Percentiles rank a stretch among this genome's conserved stretches.
Conservation (phyloP, 1,284 basidiomycete genomes). For the Irpex rosettiformis region DNA sequence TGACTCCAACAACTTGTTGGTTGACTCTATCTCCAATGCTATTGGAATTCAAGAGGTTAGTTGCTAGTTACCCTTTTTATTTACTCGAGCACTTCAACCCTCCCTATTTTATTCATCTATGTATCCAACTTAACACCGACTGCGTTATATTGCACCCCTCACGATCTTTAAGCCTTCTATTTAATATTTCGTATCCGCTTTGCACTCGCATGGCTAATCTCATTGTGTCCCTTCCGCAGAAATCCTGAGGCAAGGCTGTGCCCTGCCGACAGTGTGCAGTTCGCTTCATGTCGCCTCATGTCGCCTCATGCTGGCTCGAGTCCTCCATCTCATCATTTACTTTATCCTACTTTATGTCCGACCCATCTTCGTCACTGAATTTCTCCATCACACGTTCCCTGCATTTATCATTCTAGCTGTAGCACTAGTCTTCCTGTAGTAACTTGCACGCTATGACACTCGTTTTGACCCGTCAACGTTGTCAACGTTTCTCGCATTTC, state of each 20-base stretch:
- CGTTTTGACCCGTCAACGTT: neutral
- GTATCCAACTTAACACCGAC: too few relatives aligned
- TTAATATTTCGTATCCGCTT: neutral
- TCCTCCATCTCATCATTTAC: neutral
- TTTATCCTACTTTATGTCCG: neutral
- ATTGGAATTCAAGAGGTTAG: slow-evolving; percentile 23
- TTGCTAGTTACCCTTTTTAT: slow-evolving; percentile 9
- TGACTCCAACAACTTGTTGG: slow-evolving; percentile 52
- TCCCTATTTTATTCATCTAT: neutral
- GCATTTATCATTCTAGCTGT: neutral
- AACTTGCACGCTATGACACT: neutral
- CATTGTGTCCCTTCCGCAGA: slow-evolving; percentile 3
- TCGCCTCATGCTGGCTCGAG: neutral
- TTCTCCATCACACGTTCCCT: neutral
- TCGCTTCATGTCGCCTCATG: neutral
- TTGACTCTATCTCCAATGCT: slow-evolving; percentile 45
- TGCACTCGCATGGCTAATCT: slow-evolving; percentile 14
- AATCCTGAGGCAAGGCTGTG: neutral
- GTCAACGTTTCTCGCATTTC: neutral
- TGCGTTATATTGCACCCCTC: neutral
- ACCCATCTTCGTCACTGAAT: too few relatives aligned
- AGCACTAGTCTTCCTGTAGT: neutral
- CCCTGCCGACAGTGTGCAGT: neutral
- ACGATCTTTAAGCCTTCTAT: neutral
- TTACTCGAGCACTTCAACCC: neutral